Evolutionary conservation across 1,284 basidiomycete species (phyloP).

Genomic region (Ustilago tritici): DNA sequence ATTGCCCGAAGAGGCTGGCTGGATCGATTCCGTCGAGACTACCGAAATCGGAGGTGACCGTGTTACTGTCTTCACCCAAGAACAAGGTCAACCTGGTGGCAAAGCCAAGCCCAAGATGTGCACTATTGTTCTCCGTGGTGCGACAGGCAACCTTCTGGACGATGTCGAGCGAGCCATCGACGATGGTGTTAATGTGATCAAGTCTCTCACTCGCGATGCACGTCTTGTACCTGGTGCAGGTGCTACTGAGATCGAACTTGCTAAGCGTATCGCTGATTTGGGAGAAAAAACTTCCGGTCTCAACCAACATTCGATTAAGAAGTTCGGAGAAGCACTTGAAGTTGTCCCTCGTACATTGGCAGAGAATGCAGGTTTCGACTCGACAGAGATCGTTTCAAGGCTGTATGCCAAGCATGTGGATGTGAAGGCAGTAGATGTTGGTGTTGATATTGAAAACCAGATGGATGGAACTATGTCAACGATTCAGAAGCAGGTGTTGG

Average conservation of each 20-base stretch:
- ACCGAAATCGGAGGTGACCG: slow-evolving; percentile 97
- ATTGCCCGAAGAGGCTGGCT: slow-evolving; percentile 94
- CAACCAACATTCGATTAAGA: slow-evolving; percentile 91
- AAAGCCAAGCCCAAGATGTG: slow-evolving; percentile 67
- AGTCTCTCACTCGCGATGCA: slow-evolving; percentile 89
- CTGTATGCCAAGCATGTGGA: slow-evolving; percentile 86
- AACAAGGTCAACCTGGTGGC: slow-evolving; percentile 68
- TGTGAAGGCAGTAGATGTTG: slow-evolving; percentile 74
- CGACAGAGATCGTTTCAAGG: slow-evolving; percentile 88
- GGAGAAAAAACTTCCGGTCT: slow-evolving; percentile 90
- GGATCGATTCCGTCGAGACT: slow-evolving; percentile 92
- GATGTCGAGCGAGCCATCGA: slow-evolving; percentile 96
- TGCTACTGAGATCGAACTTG: slow-evolving; percentile 91
- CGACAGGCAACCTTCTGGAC: slow-evolving; percentile 92
- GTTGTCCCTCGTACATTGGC: slow-evolving; percentile 92
- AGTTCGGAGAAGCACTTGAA: slow-evolving; percentile 89
- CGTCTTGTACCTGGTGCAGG: slow-evolving; percentile 94
- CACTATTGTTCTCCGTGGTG: slow-evolving; percentile 74
- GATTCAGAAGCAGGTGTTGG: slow-evolving; percentile 69
- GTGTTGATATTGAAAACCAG: slow-evolving; percentile 85
- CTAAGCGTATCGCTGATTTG: slow-evolving; percentile 83
- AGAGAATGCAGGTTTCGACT: slow-evolving; percentile 94
- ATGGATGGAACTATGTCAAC: slow-evolving; percentile 60
- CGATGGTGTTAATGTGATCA: slow-evolving; percentile 97
- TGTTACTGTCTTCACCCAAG: slow-evolving; percentile 93